phyloP scores from a whole-genome alignment of 371 early-diverging fungal species.

The Syncephalis plumigaleata region DNA sequence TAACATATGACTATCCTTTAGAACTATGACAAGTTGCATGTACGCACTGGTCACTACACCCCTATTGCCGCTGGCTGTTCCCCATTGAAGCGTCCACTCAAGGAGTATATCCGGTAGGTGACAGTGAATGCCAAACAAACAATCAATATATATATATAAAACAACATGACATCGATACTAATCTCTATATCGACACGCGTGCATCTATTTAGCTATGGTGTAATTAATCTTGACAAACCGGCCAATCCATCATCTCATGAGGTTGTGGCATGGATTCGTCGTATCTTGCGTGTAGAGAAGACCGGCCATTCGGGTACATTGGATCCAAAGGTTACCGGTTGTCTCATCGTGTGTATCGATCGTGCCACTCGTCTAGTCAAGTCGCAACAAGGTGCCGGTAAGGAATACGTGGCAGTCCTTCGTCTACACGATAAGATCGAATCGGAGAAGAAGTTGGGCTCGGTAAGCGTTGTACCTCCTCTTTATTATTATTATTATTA shows the following conservation, averaged over 20 bases:
- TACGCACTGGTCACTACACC: conserved; percentile 95
- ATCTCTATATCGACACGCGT: background rate
- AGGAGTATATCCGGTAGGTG: conserved; percentile 68
- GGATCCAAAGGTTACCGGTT: conserved; percentile 99
- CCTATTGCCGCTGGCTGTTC: conserved; percentile 92
- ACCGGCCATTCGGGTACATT: conserved; percentile 99
- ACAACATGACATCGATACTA: background rate
- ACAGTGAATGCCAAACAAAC: too few species aligned
- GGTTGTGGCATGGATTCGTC: conserved; percentile 99
- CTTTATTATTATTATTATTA: too few species aligned
- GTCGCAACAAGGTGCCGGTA: conserved; percentile 98
- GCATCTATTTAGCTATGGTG: conserved; percentile 63
- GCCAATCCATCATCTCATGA: conserved; percentile 99
- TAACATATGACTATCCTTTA: conserved; percentile 8
- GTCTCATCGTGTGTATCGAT: conserved; percentile 97
- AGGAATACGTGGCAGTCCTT: conserved; percentile 97
- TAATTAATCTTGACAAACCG: conserved; percentile 96
- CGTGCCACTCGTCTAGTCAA: conserved; percentile 98
- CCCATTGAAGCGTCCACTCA: conserved; percentile 88
- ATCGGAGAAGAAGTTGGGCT: conserved; percentile 65
- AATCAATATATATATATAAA: background rate
- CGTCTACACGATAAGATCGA: conserved; percentile 90
- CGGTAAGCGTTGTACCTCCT: conserved; percentile 23
- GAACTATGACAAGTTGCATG: conserved; percentile 97
- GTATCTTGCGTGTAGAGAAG: conserved; percentile 96